Percentiles rank a stretch among this genome's conserved stretches.
These are phyloP conservation scores for Diaporthe sp. DNA, from an alignment of 2,329 filamentous ascomycete species.

Conservation along the genomic window DNA sequence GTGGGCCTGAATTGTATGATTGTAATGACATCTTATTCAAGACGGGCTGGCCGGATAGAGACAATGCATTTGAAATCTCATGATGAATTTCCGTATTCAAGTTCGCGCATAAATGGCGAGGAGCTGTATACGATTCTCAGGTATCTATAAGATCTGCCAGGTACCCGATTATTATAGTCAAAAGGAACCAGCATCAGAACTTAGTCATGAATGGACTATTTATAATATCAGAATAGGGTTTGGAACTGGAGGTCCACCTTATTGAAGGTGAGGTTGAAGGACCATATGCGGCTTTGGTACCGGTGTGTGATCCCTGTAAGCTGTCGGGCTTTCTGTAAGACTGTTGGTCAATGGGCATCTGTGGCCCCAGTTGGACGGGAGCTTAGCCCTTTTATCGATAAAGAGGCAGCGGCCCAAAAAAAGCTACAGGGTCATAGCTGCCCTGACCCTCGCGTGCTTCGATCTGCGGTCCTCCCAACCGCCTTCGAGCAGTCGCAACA, in stretches of 20 bases:
- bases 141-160: not conserved
- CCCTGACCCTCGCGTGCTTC: not conserved
- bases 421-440: not conserved
- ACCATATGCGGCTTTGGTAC: not conserved
- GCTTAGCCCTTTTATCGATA: conserved; percentile 17
- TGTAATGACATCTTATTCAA: not conserved
- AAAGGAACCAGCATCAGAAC: not conserved
- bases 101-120: not conserved
- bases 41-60: not conserved
- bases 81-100: not conserved
- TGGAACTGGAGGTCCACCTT: not conserved
- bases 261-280: not conserved
- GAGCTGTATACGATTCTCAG: not conserved
- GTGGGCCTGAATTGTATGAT: not conserved
- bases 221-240: not conserved
- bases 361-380: not conserved
- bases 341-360: conserved; percentile 12
- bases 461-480: not conserved
- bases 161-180: not conserved
- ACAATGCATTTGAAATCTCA: not conserved
- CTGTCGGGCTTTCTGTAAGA: not conserved
- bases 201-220: not conserved
- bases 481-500: not conserved
- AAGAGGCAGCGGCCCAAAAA: not conserved
- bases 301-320: not conserved